A percentile compares a stretch with the other conserved stretches of the same genome.
Conservation (phyloP, 495 filamentous ascomycete genomes). For the Parathielavia appendiculata region DNA sequence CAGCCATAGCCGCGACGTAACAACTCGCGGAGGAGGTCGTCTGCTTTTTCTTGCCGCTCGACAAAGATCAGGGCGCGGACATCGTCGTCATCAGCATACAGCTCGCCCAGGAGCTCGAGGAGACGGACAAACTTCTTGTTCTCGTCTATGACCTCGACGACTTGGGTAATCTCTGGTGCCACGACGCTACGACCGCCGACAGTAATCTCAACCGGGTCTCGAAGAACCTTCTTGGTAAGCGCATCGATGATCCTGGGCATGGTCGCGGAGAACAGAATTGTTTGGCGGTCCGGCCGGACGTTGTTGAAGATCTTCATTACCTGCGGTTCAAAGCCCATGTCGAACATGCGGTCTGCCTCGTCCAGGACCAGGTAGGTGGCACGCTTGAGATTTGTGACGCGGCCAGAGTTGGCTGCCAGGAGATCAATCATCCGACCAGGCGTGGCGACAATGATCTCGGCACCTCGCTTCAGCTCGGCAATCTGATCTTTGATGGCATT, state of each 20-base stretch:
- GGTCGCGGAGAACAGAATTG: conserved; percentile 92
- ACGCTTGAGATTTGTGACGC: conserved; percentile 83
- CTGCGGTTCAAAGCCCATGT: conserved; percentile 98
- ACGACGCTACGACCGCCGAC: conserved; percentile 90
- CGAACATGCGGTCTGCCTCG: conserved; percentile 98
- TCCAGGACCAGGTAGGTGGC: conserved; percentile 93
- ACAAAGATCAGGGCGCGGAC: conserved; percentile 88
- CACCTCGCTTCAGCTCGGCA: conserved; percentile 87
- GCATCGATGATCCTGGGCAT: conserved; percentile 94
- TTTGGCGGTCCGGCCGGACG: conserved; percentile 86
- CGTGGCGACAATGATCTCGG: conserved; percentile 92
- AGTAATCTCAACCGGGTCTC: conserved; percentile 80
- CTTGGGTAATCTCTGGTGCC: conserved; percentile 89
- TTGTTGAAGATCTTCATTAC: conserved; percentile 94
- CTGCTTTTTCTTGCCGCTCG: conserved; percentile 90
- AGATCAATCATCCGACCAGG: conserved; percentile 97
- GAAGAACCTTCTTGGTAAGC: conserved; percentile 81
- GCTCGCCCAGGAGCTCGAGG: conserved; percentile 77
- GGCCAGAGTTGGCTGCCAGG: conserved; percentile 82
- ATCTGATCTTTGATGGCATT: conserved; percentile 98
- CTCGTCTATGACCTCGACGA: conserved; percentile 82
- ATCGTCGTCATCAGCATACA: conserved; percentile 85
- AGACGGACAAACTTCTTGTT: conserved; percentile 80
- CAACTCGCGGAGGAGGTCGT: conserved; percentile 73
- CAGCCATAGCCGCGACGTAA: conserved; percentile 88